Base-by-base conservation (phyloP, 2,329 filamentous ascomycete species). In the Aspergillus vadensis region DNA sequence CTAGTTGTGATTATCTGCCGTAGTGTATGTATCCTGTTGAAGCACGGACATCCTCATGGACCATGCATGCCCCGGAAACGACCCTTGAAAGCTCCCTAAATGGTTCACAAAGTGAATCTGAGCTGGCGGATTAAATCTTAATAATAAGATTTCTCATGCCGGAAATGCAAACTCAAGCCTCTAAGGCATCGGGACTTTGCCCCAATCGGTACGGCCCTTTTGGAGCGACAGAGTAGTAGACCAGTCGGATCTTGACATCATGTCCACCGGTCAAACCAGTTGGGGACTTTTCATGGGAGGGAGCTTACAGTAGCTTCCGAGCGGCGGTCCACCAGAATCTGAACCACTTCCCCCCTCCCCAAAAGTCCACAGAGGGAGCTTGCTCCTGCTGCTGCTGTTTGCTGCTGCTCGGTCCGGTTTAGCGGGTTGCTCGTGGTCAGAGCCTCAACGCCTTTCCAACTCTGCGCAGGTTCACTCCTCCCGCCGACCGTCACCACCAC, bases 391-490 rank as follows among this genome's bases (percentile, higher is more conserved):
- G 17, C 39, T 19, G 39, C 41, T 12, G 43, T 43, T 57, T 10
- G 14, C 47, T 17, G 48, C 48, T 59, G 32, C 56, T 60, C 25
- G 53, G 52, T 63, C 53, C 10, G 59, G 63, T 54, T 63, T 65
- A 65, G 63, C 59, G 61, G 39, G 48, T 23, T 23, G 44, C 56
- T 52, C 41, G 56, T 59, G 50, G 63, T 55, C 53, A 56, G 65
- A 67, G 65, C 63, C 65, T 61, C 65, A 65, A 62, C 54, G 57
- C 59, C 55, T 52, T 51, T 60, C 55, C 54, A 58, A 57, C 47
- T 60, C 55, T 55, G 49, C 59, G 58, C 63, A 58, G 36, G 57
- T 61, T 60, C 57, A 38, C 62, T 58, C 59, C 55, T 49, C 47
- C 52, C 53, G 53, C 53, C 53, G 53, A 55, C 53, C 53, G 39